Evolutionary conservation across 2,329 filamentous ascomycete genomes (phyloP).

Genomic region (Cryoendolithus antarcticus): DNA sequence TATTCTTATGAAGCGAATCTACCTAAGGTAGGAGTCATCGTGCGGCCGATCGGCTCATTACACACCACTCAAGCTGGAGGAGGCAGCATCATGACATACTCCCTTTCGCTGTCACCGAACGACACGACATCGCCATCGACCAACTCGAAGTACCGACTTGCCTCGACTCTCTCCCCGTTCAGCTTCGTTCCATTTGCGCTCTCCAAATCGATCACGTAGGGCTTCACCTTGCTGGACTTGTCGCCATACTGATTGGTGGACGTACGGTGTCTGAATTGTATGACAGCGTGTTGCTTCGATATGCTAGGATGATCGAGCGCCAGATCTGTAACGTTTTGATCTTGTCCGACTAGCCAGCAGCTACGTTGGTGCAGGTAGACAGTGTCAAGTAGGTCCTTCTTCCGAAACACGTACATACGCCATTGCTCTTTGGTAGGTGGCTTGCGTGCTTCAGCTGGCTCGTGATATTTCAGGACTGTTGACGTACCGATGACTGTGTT

Average conservation of each 20-base stretch:
- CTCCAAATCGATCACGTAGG: constrained; percentile 87
- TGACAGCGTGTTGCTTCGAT: constrained; percentile 88
- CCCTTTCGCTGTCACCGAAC: constrained; percentile 77
- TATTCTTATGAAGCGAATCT: too few relatives aligned
- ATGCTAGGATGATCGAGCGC: constrained; percentile 80
- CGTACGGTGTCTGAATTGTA: constrained; percentile 81
- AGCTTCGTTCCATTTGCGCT: constrained; percentile 82
- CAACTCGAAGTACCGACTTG: constrained; percentile 72
- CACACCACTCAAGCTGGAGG: constrained; percentile 10
- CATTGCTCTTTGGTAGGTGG: constrained; percentile 66
- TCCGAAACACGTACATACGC: constrained; percentile 88
- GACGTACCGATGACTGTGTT: constrained; percentile 67
- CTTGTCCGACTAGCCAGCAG: constrained; percentile 84
- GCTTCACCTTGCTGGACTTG: constrained; percentile 55
- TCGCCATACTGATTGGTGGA: constrained; percentile 81
- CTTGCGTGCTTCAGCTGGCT: constrained; percentile 84
- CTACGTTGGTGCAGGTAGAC: constrained; percentile 63
- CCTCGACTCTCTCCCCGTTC: constrained; percentile 62
- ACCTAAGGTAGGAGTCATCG: not conserved
- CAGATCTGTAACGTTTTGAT: constrained; percentile 68
- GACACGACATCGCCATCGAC: constrained; percentile 78
- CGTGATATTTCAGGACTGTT: constrained; percentile 87
- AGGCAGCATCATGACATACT: constrained; percentile 89
- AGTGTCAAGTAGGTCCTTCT: constrained; percentile 64
- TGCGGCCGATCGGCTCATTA: not conserved